These are phyloP conservation scores for Euryodendron excelsum DNA, from an alignment of 148 eudicot genomes.

Conservation along the genomic window DNA sequence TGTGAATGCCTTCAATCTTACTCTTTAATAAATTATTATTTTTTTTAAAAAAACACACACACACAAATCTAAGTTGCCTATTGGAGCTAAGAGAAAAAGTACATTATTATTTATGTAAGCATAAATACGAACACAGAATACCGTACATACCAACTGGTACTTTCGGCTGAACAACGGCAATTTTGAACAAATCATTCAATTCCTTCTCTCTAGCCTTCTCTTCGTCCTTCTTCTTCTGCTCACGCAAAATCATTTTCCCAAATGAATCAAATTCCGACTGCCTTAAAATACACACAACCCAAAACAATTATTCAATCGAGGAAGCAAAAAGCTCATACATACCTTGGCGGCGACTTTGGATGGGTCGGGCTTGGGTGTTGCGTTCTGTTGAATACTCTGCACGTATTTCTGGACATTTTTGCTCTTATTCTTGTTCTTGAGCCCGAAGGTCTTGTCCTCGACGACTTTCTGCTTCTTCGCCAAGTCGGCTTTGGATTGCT, in stretches of 20 bases:
- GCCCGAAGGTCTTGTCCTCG: conserved; percentile 96
- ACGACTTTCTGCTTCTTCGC: conserved; percentile 91
- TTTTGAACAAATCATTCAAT: conserved; percentile 74
- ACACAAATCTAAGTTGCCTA: no score
- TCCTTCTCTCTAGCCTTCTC: conserved; percentile 73
- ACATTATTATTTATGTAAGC: no score
- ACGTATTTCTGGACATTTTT: conserved; percentile 95
- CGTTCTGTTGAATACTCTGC: conserved; percentile 23
- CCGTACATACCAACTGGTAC: conserved; percentile 68
- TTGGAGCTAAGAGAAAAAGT: no score
- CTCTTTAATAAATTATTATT: no score
- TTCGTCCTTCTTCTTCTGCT: conserved; percentile 93
- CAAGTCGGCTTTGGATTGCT: conserved; percentile 75
- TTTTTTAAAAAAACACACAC: no score
- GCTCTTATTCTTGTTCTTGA: conserved; percentile 86
- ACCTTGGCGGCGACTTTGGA: conserved; percentile 74
- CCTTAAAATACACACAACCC: no score
- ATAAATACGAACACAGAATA: neutral
- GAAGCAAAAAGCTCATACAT: neutral
- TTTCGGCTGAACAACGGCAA: conserved; percentile 91
- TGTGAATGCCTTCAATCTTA: no score
- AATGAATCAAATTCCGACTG: neutral
- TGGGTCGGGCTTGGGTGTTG: conserved; percentile 59
- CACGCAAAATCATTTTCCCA: conserved; percentile 7
- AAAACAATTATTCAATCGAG: neutral